These are phyloP conservation scores for Xylariaceae sp. DNA, from an alignment of 2,329 filamentous ascomycete genomes.

Conservation along the genomic window DNA sequence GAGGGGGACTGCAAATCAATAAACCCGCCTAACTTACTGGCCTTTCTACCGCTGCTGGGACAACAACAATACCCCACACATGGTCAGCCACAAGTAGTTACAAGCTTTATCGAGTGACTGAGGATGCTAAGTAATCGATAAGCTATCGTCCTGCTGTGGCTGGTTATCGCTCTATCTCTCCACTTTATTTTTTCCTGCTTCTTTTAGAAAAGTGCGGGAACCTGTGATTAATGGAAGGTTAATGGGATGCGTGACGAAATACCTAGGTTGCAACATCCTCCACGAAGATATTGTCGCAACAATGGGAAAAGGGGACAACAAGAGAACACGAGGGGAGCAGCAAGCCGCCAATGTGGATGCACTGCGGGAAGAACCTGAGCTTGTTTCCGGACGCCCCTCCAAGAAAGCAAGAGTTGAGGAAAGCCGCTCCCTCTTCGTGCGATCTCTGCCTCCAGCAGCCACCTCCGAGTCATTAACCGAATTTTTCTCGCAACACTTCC, in stretches of 20 bases:
- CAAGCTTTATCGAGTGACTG: too few species aligned
- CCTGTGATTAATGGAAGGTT: background rate
- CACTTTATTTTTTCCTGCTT: constrained; percentile 18
- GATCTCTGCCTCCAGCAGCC: constrained; percentile 71
- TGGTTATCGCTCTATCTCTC: constrained; percentile 8
- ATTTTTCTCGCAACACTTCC: constrained; percentile 90
- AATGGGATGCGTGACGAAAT: too few species aligned
- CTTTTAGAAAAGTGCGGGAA: background rate
- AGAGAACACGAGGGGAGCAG: constrained; percentile 14
- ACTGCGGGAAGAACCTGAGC: constrained; percentile 17
- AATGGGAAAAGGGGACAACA: constrained; percentile 18
- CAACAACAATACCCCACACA: constrained; percentile 8
- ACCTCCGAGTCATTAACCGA: constrained; percentile 81
- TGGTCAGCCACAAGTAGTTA: constrained; percentile 5
- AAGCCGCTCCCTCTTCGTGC: constrained; percentile 79
- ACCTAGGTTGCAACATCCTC: background rate
- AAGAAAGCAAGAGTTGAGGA: constrained; percentile 59
- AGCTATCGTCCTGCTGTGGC: background rate
- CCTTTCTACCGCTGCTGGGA: constrained; percentile 20
- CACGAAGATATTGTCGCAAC: background rate
- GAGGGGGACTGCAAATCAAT: constrained; percentile 2
- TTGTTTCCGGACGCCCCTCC: constrained; percentile 29
- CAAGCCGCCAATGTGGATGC: constrained; percentile 8
- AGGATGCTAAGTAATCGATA: background rate
- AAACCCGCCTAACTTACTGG: constrained; percentile 3